Evolutionary conservation across 495 filamentous ascomycete species (phyloP).

Genomic region (Poronia punctata): DNA sequence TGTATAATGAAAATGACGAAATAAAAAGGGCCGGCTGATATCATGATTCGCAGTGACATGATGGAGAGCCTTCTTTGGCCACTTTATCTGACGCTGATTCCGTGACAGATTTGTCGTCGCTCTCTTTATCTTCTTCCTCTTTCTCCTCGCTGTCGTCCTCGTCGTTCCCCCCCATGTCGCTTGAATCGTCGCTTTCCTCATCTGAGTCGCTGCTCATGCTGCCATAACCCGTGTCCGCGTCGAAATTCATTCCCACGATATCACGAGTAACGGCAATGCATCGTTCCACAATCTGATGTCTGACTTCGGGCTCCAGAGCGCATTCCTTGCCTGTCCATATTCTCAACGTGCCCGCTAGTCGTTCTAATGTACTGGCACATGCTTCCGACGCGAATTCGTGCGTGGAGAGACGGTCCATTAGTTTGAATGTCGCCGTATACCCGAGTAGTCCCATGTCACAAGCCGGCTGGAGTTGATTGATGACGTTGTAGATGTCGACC

Average conservation of each 20-base stretch:
- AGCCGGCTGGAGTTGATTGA: constrained; percentile 40
- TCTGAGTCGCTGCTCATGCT: too few relatives aligned
- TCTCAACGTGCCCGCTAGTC: constrained; percentile 44
- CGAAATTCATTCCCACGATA: constrained; percentile 45
- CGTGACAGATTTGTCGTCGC: too few relatives aligned
- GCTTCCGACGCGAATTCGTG: constrained; percentile 46
- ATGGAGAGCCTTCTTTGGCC: too few relatives aligned
- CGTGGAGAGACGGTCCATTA: constrained; percentile 53
- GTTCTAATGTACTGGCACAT: constrained; percentile 42
- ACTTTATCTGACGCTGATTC: too few relatives aligned
- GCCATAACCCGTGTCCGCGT: constrained; percentile 49
- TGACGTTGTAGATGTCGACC: constrained; percentile 35
- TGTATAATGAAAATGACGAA: too few relatives aligned
- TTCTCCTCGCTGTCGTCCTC: too few relatives aligned
- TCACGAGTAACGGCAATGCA: constrained; percentile 42
- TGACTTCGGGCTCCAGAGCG: constrained; percentile 38
- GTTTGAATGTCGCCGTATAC: constrained; percentile 65
- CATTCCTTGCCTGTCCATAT: constrained; percentile 45
- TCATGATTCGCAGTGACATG: too few relatives aligned
- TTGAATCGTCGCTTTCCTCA: too few relatives aligned
- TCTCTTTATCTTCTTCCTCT: too few relatives aligned
- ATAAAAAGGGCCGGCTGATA: too few relatives aligned
- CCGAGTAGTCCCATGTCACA: constrained; percentile 64
- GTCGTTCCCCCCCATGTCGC: too few relatives aligned
- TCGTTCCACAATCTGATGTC: constrained; percentile 40